A percentile compares a stretch with the other conserved stretches of the same genome.
Conservation (phyloP, 1,284 basidiomycete species). For the Cryptococcus floricola region DNA sequence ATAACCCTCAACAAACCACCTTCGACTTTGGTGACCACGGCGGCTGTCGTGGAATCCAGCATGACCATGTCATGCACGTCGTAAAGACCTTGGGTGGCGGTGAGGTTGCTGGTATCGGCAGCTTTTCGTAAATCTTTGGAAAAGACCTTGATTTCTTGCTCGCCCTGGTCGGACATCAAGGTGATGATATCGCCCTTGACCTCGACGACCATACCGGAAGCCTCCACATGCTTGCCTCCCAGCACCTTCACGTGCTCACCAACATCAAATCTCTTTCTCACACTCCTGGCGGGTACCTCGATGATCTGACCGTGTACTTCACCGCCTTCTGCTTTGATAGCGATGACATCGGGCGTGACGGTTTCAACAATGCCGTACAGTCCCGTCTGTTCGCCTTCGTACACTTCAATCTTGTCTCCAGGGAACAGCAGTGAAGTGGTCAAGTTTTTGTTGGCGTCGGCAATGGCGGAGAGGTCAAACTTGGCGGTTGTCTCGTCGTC, state of each 20-base stretch:
- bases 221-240: conserved; percentile 87
- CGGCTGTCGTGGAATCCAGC: conserved; percentile 88
- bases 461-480: conserved; percentile 45
- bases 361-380: conserved; percentile 88
- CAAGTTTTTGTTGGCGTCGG: conserved; percentile 42
- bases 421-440: conserved; percentile 83
- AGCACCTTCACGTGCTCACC: conserved; percentile 99
- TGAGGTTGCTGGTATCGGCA: conserved; percentile 87
- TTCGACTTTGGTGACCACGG: conserved; percentile 97
- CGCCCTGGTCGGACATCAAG: conserved; percentile 93
- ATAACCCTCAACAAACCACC: conserved; percentile 91
- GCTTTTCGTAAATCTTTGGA: conserved; percentile 96
- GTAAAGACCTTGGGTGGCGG: conserved; percentile 85
- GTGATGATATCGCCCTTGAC: conserved; percentile 89
- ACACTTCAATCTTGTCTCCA: conserved; percentile 95
- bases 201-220: conserved; percentile 93
- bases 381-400: conserved; percentile 93
- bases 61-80: conserved; percentile 96
- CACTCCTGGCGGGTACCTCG: conserved; percentile 81
- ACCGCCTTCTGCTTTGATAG: conserved; percentile 59
- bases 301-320: conserved; percentile 68
- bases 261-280: conserved; percentile 90
- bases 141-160: conserved; percentile 95
- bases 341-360: conserved; percentile 81
- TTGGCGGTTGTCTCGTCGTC: conserved; percentile 35